phyloP scores from a whole-genome alignment of 129 eudicot species.

The Scalesia atractyloides region DNA sequence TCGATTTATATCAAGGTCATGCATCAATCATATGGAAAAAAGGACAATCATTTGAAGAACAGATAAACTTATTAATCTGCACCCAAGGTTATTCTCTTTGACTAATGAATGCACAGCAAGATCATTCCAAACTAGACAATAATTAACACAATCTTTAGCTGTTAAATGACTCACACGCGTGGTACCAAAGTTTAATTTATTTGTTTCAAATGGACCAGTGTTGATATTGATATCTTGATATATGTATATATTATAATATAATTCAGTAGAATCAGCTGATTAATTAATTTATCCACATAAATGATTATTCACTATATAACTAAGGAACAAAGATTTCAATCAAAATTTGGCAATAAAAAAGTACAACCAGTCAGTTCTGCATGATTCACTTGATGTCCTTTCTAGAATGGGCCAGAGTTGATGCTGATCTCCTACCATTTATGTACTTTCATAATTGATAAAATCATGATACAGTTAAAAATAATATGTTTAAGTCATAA shows the following conservation, averaged over 20 bases:
- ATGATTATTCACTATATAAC: background rate
- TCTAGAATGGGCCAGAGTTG: background rate
- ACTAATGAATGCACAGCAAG: background rate
- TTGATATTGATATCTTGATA: no score
- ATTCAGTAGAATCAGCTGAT: background rate
- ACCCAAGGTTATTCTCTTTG: background rate
- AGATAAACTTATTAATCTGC: background rate
- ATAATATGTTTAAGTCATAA: slow-evolving; percentile 10
- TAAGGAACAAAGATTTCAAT: background rate
- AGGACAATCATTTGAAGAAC: background rate
- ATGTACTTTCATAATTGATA: background rate
- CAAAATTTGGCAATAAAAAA: background rate
- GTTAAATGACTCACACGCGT: background rate
- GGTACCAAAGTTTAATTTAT: background rate
- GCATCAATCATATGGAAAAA: background rate
- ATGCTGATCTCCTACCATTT: slow-evolving; percentile 19
- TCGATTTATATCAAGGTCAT: background rate
- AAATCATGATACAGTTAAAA: slow-evolving; percentile 3
- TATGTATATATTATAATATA: no score
- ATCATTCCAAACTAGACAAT: background rate
- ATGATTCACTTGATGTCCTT: background rate
- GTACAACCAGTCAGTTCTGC: background rate
- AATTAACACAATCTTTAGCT: background rate
- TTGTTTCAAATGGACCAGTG: no score
- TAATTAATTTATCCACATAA: background rate